Evolutionary conservation across 192 early-diverging fungal species (phyloP).

Genomic region (Glomus cerebriforme): DNA sequence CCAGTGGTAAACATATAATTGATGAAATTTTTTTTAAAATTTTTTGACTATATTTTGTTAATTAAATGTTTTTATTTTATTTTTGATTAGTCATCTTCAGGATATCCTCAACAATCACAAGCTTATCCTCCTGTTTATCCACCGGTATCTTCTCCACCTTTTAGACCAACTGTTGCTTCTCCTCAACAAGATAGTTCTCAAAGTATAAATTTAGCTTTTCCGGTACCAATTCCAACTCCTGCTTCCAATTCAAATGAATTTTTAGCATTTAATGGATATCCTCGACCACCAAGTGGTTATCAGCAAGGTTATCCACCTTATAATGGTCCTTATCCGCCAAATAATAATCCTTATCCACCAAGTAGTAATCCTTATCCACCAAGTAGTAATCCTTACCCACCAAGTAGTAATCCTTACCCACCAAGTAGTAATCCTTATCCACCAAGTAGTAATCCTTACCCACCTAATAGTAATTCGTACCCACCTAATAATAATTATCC

Average conservation of each 20-base stretch:
- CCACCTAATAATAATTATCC: constrained; percentile 26
- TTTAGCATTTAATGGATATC: not conserved
- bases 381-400: not conserved
- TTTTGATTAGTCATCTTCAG: not conserved
- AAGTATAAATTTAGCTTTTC: constrained; percentile 1
- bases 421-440: not conserved
- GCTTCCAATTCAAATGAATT: too few species aligned
- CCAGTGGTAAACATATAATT: not conserved
- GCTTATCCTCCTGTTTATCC: not conserved
- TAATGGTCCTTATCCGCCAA: not conserved
- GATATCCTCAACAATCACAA: not conserved
- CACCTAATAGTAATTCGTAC: not conserved
- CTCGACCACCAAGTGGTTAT: not conserved
- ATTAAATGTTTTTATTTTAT: not conserved
- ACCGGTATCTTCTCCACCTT: not conserved
- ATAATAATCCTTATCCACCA: not conserved
- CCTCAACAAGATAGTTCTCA: not conserved
- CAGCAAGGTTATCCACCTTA: not conserved
- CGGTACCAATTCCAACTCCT: constrained; percentile 8
- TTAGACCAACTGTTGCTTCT: not conserved
- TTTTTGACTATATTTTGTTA: not conserved
- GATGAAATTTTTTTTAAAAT: not conserved
- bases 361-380: not conserved
- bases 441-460: not conserved
- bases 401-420: constrained; percentile 7